Evolutionary conservation across 2,329 filamentous ascomycete genomes (phyloP).

Genomic region (Colletotrichum liriopes): DNA sequence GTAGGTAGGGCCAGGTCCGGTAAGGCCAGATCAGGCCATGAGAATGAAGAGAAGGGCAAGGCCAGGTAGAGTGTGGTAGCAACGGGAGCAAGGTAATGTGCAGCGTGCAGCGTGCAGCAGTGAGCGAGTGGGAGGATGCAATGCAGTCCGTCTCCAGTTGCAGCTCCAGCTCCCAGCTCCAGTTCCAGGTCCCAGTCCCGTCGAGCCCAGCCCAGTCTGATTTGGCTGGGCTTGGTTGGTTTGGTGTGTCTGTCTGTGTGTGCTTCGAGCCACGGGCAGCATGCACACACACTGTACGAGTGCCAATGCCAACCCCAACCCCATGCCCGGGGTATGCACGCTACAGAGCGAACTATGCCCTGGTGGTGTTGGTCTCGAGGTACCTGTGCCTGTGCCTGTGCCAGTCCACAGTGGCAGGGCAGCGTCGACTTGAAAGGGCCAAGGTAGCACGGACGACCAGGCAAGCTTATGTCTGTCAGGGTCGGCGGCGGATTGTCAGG

Average conservation of each 20-base stretch:
- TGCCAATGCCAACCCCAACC: slow-evolving; percentile 12
- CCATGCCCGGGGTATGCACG: slow-evolving; percentile 14
- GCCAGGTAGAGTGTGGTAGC: slow-evolving; percentile 1
- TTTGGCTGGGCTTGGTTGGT: slow-evolving; percentile 2
- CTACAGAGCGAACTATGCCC: slow-evolving; percentile 23
- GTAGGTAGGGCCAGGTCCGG: slow-evolving; percentile 4
- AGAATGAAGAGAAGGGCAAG: slow-evolving; percentile 2
- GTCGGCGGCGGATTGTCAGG: slow-evolving; percentile 33
- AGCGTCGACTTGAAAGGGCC: not conserved
- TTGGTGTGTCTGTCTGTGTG: slow-evolving; percentile 10
- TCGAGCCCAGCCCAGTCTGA: not conserved
- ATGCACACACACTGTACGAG: slow-evolving; percentile 31
- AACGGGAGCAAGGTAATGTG: slow-evolving; percentile 15
- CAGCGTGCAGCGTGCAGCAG: slow-evolving; percentile 6
- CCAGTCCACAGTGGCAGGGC: not conserved
- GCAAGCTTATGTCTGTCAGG: slow-evolving; percentile 11
- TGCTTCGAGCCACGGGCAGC: slow-evolving; percentile 18
- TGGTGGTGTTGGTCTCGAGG: slow-evolving; percentile 13
- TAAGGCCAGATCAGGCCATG: slow-evolving; percentile 15
- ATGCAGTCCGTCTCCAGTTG: slow-evolving; percentile 11
- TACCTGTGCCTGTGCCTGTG: slow-evolving; percentile 1
- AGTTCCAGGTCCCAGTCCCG: slow-evolving; percentile 9
- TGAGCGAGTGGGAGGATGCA: slow-evolving; percentile 3
- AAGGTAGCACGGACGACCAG: slow-evolving; percentile 15
- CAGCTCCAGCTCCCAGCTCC: slow-evolving; percentile 15